These are phyloP conservation scores for Floccularia luteovirens DNA, from an alignment of 768 basidiomycete species.

Conservation along the genomic window DNA sequence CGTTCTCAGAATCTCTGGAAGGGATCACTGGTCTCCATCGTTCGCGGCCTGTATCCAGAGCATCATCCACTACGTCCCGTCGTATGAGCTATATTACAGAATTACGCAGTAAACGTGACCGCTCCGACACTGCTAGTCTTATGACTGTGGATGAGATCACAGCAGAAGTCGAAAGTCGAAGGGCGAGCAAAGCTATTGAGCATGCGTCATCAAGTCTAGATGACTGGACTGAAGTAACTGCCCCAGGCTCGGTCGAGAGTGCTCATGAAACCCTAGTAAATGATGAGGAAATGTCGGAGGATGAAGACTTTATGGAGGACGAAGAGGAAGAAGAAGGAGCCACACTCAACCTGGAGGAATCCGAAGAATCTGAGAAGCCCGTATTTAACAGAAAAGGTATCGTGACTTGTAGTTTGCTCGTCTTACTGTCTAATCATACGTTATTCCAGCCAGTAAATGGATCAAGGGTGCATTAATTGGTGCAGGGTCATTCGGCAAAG, in stretches of 20 bases:
- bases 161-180: conserved; percentile 79
- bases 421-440: conserved; percentile 3
- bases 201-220: conserved; percentile 42
- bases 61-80: conserved; percentile 45
- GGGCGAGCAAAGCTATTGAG: conserved; percentile 40
- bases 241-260: conserved; percentile 28
- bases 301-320: conserved; percentile 37
- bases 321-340: conserved; percentile 25
- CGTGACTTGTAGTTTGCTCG: neutral
- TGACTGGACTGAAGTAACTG: conserved; percentile 71
- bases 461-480: conserved; percentile 95
- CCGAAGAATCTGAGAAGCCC: conserved; percentile 36
- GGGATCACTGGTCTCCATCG: conserved; percentile 30
- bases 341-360: conserved; percentile 38
- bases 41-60: conserved; percentile 30
- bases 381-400: conserved; percentile 48
- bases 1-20: conserved; percentile 74
- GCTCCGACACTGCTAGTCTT: conserved; percentile 83
- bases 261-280: conserved; percentile 24
- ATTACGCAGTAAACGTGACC: conserved; percentile 73
- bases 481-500: conserved; percentile 91
- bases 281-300: conserved; percentile 23
- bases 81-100: conserved; percentile 81
- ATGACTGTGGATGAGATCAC: conserved; percentile 98
- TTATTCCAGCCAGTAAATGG: conserved; percentile 75